Base-by-base conservation (phyloP, 768 basidiomycete species). In the Boletus edulis region DNA sequence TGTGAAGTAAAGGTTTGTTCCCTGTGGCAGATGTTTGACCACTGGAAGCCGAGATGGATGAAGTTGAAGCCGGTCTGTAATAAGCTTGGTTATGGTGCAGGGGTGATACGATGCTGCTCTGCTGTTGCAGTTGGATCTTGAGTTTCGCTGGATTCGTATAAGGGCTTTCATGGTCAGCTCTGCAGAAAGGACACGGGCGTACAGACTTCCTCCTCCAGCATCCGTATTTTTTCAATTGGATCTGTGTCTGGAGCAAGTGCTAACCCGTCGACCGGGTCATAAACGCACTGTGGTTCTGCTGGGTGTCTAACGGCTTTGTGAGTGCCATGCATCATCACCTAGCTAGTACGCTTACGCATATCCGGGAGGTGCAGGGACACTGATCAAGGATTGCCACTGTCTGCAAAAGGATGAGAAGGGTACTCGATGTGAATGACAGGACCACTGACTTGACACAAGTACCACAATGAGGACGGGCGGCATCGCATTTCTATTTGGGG, bases 221-320 rank as follows among this genome's bases (percentile, higher is more conserved):
- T 78, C 55, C 80, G 81, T 54, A 93, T 90, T 68, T 86, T 89
- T 57, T 90, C 87, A 13, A 82, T 62, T n/a, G 89, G 89, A 69
- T 92, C 87, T 13, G 81, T 83, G 55, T 91, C 88, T 46, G 89
- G 81, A 20, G 87, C 85, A 38, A 93, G 79, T 9, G 83, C 78
- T 37, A 92, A 70, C 17, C 91, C 91, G 68, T 93, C 91, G 15
- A 92, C 85, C 3, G 90, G 91, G 71, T 94, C 91, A 67, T 94
- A 94, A 11, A 82, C 82, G 63, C 91, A 94, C 63, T 87, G 86
- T 9, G 91, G 91, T 68, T 91, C 89, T 11, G 81, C 75, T n/a
- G 91, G 91, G 71, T 94, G 91, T 22, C 89, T 91, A 62, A 32
- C 39, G 59, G 46, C 60, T 35, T 44, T 46, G 46, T 59, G 46